Conservation (phyloP, 768 basidiomycete genomes). For the Tephrocybe sp. region DNA sequence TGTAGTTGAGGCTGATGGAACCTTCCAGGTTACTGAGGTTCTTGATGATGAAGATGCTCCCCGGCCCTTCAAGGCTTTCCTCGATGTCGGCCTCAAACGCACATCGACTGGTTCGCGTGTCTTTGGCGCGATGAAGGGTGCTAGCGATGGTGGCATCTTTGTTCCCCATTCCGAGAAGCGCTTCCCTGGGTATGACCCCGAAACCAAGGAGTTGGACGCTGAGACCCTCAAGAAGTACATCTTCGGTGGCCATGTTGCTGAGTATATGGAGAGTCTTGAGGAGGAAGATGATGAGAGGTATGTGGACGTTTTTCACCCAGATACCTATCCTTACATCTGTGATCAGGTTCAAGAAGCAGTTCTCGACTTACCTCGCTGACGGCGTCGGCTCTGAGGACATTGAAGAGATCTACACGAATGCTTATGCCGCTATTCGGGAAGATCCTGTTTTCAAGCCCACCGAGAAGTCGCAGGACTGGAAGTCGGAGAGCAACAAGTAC, state of each 20-base stretch:
- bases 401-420: slow-evolving; percentile 92
- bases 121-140: slow-evolving; percentile 99
- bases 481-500: slow-evolving; percentile 77
- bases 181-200: slow-evolving; percentile 96
- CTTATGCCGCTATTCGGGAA: slow-evolving; percentile 94
- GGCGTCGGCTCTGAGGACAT: slow-evolving; percentile 96
- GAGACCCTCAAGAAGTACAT: slow-evolving; percentile 98
- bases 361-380: slow-evolving; percentile 92
- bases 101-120: slow-evolving; percentile 97
- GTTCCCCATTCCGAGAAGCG: slow-evolving; percentile 98
- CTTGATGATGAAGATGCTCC: slow-evolving; percentile 92
- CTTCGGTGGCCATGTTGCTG: slow-evolving; percentile 94
- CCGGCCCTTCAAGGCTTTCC: slow-evolving; percentile 98
- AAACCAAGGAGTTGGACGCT: slow-evolving; percentile 89
- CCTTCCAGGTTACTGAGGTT: slow-evolving; percentile 76
- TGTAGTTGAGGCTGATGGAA: slow-evolving; percentile 88
- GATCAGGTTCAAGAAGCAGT: slow-evolving; percentile 93
- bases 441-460: slow-evolving; percentile 89
- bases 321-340: background rate
- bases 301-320: slow-evolving; percentile 16
- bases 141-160: slow-evolving; percentile 95
- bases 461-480: slow-evolving; percentile 92
- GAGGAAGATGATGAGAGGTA: slow-evolving; percentile 99
- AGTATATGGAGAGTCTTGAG: slow-evolving; percentile 99
- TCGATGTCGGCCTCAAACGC: slow-evolving; percentile 97